Evolutionary conservation across 768 basidiomycete species (phyloP).

Genomic region (Russula sp.): DNA sequence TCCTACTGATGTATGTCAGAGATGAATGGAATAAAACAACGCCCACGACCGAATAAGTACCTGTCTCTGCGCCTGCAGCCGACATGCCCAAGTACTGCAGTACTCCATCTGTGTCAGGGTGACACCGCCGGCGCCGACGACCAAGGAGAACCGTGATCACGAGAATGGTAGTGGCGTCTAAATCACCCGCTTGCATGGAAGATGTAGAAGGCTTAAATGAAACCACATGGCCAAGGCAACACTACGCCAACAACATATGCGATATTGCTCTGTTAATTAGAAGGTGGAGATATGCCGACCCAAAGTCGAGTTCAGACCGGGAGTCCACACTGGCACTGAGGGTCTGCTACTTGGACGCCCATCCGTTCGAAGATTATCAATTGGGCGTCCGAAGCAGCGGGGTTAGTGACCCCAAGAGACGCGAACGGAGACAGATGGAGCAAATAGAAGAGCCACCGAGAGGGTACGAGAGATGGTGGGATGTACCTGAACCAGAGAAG

Average conservation of each 20-base stretch:
- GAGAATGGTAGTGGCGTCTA: not conserved
- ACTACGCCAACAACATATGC: not conserved
- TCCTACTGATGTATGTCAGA: not conserved
- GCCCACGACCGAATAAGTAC: not conserved
- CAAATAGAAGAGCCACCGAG: not conserved
- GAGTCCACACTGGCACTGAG: not conserved
- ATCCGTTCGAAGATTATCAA: not conserved
- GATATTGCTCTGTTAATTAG: not conserved
- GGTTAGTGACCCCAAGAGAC: not conserved
- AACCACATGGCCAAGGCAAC: not conserved
- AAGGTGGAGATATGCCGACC: not conserved
- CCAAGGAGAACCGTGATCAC: not conserved
- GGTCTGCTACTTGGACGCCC: not conserved
- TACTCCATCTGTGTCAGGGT: not conserved
- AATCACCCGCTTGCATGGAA: not conserved
- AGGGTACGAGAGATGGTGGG: not conserved
- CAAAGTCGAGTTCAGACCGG: not conserved
- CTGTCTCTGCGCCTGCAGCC: not conserved
- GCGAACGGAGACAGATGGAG: not conserved
- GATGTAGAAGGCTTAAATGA: not conserved
- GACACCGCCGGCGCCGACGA: not conserved
- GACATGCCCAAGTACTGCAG: not conserved
- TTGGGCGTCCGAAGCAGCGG: not conserved
- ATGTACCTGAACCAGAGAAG: not conserved
- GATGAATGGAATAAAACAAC: not conserved